Conservation (phyloP, 208 protist genomes). For the Trypanosoma brucei region DNA sequence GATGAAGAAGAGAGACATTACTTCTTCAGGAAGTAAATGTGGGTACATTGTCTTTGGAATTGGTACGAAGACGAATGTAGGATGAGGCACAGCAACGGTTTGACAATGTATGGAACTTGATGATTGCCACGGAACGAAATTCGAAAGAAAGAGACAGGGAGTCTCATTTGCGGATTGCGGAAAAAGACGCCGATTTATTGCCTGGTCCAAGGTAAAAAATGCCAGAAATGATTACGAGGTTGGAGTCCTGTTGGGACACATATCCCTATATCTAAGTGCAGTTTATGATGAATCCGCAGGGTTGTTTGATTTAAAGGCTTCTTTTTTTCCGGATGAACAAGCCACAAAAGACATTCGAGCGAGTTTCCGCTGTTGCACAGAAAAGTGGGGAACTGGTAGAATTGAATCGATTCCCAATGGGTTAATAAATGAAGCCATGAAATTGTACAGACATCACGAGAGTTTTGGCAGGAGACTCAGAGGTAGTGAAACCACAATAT, state of each 20-base stretch:
- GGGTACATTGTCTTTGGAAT: slow-evolving; percentile 1
- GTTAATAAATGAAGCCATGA: neutral
- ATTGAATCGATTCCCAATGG: neutral
- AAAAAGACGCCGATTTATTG: slow-evolving; percentile 2
- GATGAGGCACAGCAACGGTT: slow-evolving; percentile 1
- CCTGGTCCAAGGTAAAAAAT: neutral
- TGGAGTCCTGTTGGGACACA: slow-evolving; percentile 4
- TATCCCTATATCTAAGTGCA: slow-evolving; percentile 3
- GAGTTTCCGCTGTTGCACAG: neutral
- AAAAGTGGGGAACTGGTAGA: neutral
- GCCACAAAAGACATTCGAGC: neutral
- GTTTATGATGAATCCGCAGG: slow-evolving; percentile 3
- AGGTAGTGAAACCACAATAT: neutral
- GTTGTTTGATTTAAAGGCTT: slow-evolving; percentile 11
- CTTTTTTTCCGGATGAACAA: neutral
- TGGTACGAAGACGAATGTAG: neutral
- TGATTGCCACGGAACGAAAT: neutral
- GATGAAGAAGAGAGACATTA: neutral
- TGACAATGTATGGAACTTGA: slow-evolving; percentile 3
- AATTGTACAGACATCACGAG: neutral
- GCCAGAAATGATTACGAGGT: neutral
- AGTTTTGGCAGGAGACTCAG: neutral
- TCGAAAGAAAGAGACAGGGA: neutral
- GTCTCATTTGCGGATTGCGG: neutral
- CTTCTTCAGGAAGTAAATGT: slow-evolving; percentile 2